Base-by-base conservation (phyloP, 345 rosid genomes). In the Arabis hirsuta region DNA sequence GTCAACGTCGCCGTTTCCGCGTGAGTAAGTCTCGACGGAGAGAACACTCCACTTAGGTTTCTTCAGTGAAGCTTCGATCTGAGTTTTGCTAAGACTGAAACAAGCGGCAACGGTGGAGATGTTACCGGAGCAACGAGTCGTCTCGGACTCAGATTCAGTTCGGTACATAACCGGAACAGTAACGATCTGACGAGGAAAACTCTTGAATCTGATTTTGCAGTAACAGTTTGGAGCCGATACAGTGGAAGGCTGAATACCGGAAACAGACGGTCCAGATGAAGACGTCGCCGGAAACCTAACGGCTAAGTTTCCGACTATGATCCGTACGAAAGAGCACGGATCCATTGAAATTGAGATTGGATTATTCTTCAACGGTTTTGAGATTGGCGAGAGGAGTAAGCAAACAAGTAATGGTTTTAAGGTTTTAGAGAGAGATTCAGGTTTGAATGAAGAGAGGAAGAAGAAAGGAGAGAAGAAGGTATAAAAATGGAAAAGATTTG, bases 271-370 rank as follows among this genome's bases (percentile, higher is more conserved):
- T 24, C 38, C 72, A 0, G 74, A 68, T 6, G 79, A 67, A 1
- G 87, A 48, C 0, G 78, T 34, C 0, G 68, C 57, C 0, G 89
- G 85, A 14, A 84, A 82, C 73, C 83, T 84, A 55, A 91, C 74
- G 34, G 96, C 87, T 24, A 95, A 82, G 76, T 88, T 88, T 0
- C 97, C 96, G 39, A 88, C 82, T 3, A 91, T 84, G 76, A 95
- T 73, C 82, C 97, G 87, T 31, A 85, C 84, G 77, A 89, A 91
- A 5, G 93, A 86, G 81, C 99, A 95, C 75, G 99, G 99, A 90
- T 95, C 99, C 99, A 95, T 94, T 61, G 47, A 46, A 2, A 2
- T 12, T 47, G 6, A 68, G 27, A 32, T 53, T 73, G 8, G 19
- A 39, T 72, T 50, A 44, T 72, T 50, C 48, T 36, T 22, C 36